Conservation (phyloP, 2,329 filamentous ascomycete species). For the Mycogone perniciosa region DNA sequence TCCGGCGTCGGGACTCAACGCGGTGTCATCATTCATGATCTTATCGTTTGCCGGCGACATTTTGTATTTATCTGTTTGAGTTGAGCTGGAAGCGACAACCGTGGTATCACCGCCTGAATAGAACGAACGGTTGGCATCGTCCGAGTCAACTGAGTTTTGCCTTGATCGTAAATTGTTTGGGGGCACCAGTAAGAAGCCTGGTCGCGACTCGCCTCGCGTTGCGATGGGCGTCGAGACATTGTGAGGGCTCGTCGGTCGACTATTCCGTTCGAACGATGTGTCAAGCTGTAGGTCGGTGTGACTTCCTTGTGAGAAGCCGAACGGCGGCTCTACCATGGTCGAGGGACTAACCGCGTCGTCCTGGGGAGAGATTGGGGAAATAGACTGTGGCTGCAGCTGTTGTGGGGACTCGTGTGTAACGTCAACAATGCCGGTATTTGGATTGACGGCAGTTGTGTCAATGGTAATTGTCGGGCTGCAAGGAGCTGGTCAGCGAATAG, state of each 20-base stretch:
- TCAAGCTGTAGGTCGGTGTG: constrained; percentile 43
- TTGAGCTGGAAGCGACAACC: constrained; percentile 41
- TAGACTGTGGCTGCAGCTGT: constrained; percentile 16
- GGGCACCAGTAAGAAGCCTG: constrained; percentile 59
- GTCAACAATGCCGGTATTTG: constrained; percentile 22
- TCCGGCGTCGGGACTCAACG: constrained; percentile 68
- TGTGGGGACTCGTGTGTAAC: constrained; percentile 23
- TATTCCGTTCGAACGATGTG: constrained; percentile 59
- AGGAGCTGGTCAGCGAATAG: constrained; percentile 8
- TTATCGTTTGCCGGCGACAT: constrained; percentile 40
- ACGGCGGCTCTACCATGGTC: constrained; percentile 28
- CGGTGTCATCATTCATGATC: constrained; percentile 59
- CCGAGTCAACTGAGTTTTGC: constrained; percentile 64
- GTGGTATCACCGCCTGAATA: constrained; percentile 60
- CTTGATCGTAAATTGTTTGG: constrained; percentile 49
- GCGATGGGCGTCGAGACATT: constrained; percentile 59
- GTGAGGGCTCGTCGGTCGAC: constrained; percentile 63
- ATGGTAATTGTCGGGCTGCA: constrained; percentile 49
- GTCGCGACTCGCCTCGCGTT: constrained; percentile 38
- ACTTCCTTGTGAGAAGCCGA: constrained; percentile 20
- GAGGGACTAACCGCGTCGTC: constrained; percentile 37
- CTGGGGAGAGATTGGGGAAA: constrained; percentile 30
- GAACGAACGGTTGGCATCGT: constrained; percentile 52
- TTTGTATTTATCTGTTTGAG: constrained; percentile 36
- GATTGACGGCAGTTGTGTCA: constrained; percentile 40